Conservation (phyloP, 495 filamentous ascomycete species). For the Lentithecium fluviatile region DNA sequence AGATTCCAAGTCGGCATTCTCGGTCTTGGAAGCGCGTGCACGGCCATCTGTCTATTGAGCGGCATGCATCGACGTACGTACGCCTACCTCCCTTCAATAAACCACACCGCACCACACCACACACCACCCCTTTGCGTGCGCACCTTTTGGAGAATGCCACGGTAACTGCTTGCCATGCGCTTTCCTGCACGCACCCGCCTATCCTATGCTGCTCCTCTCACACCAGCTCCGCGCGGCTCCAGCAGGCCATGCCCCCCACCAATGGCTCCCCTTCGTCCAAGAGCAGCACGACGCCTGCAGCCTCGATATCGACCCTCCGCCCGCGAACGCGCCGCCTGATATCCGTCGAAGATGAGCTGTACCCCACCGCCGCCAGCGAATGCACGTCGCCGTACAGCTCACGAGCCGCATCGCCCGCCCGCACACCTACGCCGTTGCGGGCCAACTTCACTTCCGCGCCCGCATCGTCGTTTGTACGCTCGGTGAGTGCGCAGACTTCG, state of each 20-base stretch:
- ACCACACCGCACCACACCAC: neutral
- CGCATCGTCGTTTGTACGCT: conserved; percentile 13
- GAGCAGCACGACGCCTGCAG: conserved; percentile 33
- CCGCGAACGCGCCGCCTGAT: conserved; percentile 43
- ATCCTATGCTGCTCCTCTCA: conserved; percentile 34
- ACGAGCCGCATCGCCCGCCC: conserved; percentile 41
- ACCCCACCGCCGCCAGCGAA: conserved; percentile 21
- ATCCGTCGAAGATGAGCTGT: conserved; percentile 42
- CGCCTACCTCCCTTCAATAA: conserved; percentile 8
- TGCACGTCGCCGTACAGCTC: conserved; percentile 38
- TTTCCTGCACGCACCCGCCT: conserved; percentile 12
- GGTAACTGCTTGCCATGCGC: conserved; percentile 32
- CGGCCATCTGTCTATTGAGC: conserved; percentile 16
- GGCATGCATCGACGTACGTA: conserved; percentile 14
- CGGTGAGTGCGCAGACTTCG: conserved; percentile 17
- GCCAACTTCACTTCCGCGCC: conserved; percentile 15
- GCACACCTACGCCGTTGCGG: conserved; percentile 36
- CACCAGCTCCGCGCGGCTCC: conserved; percentile 27
- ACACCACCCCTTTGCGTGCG: neutral
- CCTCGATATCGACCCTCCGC: conserved; percentile 40
- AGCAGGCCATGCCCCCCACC: conserved; percentile 36
- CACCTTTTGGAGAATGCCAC: conserved; percentile 22
- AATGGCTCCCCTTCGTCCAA: conserved; percentile 33
- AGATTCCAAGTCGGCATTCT: neutral
- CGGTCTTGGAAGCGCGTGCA: conserved; percentile 8